Evolutionary conservation across 805 yeast genomes (phyloP).

Genomic region (Ogataea parapolymorpha): DNA sequence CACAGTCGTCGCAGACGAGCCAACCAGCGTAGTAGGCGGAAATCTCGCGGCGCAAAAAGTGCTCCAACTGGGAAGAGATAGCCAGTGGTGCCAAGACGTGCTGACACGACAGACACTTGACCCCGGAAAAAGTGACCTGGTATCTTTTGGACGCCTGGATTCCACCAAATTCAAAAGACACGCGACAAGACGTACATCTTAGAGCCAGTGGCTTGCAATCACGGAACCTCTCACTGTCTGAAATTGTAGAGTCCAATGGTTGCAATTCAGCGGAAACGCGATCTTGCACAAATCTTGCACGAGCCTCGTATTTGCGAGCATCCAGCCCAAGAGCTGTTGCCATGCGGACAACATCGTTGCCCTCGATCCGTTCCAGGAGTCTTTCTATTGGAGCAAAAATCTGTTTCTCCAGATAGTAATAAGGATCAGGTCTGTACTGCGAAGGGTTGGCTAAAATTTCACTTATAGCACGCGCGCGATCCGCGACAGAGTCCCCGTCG

Average conservation of each 20-base stretch:
- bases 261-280: constrained; percentile 43
- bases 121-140: constrained; percentile 61
- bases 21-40: constrained; percentile 82
- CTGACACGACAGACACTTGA: constrained; percentile 65
- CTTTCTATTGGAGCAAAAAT: constrained; percentile 88
- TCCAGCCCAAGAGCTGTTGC: constrained; percentile 80
- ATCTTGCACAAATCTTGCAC: constrained; percentile 39
- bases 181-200: constrained; percentile 57
- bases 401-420: constrained; percentile 82
- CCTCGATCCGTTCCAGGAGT: constrained; percentile 78
- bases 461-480: constrained; percentile 77
- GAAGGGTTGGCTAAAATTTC: constrained; percentile 59
- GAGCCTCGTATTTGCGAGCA: constrained; percentile 52
- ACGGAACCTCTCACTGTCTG: constrained; percentile 80
- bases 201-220: constrained; percentile 54
- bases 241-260: constrained; percentile 77
- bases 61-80: constrained; percentile 71
- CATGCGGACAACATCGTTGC: constrained; percentile 74
- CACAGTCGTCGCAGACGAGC: constrained; percentile 88
- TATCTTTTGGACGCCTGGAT: constrained; percentile 61
- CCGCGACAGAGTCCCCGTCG: constrained; percentile 51
- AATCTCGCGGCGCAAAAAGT: constrained; percentile 64
- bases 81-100: constrained; percentile 47
- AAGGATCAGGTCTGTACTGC: constrained; percentile 64
- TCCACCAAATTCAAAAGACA: constrained; percentile 69